Percentiles rank a stretch among this genome's conserved stretches.
These are phyloP conservation scores for Torulaspora globosa DNA, from an alignment of 1,139 yeast genomes.

Conservation along the genomic window DNA sequence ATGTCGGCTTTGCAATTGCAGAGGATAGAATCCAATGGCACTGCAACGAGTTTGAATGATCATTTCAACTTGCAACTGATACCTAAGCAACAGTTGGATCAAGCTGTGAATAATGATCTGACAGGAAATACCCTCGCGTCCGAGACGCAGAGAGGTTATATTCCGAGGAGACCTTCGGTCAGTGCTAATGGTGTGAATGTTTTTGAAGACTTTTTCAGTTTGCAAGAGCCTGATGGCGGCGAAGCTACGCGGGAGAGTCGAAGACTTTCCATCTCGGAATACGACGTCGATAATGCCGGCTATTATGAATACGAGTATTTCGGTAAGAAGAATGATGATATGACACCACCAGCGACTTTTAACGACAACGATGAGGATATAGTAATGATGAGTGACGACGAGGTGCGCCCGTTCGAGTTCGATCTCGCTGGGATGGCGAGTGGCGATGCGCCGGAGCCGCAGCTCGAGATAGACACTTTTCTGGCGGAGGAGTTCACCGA, in stretches of 20 bases:
- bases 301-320: slow-evolving; percentile 31
- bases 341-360: neutral
- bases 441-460: neutral
- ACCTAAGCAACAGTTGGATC: slow-evolving; percentile 9
- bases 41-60: slow-evolving; percentile 12
- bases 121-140: slow-evolving; percentile 24
- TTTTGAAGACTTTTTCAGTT: slow-evolving; percentile 22
- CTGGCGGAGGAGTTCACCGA: neutral
- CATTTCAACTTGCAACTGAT: slow-evolving; percentile 20
- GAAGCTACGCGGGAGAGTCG: slow-evolving; percentile 14
- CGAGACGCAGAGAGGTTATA: slow-evolving; percentile 8
- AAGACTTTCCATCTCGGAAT: slow-evolving; percentile 29
- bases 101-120: slow-evolving; percentile 18
- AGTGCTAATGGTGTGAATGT: slow-evolving; percentile 8
- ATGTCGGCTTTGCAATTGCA: slow-evolving; percentile 13
- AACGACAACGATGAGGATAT: slow-evolving; percentile 12
- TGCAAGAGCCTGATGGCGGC: slow-evolving; percentile 12
- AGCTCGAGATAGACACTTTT: neutral
- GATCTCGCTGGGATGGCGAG: slow-evolving; percentile 7
- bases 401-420: slow-evolving; percentile 12
- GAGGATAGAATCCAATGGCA: slow-evolving; percentile 16
- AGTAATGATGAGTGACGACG: slow-evolving; percentile 13
- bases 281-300: slow-evolving; percentile 26
- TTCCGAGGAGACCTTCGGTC: slow-evolving; percentile 8
- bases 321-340: slow-evolving; percentile 13